Evolutionary conservation across 768 basidiomycete genomes (phyloP).

Genomic region (Nidularia pulvinata): DNA sequence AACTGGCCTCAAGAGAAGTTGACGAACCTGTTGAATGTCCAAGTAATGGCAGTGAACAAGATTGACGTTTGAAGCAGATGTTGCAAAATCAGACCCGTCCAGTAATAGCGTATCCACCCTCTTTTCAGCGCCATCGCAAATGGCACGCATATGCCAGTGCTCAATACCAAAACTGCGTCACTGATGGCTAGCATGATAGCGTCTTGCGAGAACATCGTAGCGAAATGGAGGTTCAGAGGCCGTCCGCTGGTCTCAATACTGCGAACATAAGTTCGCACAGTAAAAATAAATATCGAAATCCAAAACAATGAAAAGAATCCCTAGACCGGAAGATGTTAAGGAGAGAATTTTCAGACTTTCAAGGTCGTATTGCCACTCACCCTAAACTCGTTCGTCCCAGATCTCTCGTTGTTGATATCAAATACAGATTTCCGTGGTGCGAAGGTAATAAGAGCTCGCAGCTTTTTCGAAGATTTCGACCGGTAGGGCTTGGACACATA

Average conservation of each 20-base stretch:
- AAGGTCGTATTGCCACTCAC: slow-evolving; percentile 29
- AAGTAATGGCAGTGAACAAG: slow-evolving; percentile 73
- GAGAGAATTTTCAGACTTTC: no score
- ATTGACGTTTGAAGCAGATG: slow-evolving; percentile 77
- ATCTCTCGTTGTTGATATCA: slow-evolving; percentile 76
- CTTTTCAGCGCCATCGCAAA: slow-evolving; percentile 77
- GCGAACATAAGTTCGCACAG: slow-evolving; percentile 73
- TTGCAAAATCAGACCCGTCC: slow-evolving; percentile 75
- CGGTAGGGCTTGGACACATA: slow-evolving; percentile 79
- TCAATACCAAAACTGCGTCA: slow-evolving; percentile 78
- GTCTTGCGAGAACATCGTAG: slow-evolving; percentile 85
- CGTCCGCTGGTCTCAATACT: slow-evolving; percentile 80
- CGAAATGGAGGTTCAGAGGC: slow-evolving; percentile 79
- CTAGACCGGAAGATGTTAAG: slow-evolving; percentile 24
- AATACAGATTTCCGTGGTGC: slow-evolving; percentile 84
- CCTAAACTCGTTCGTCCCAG: slow-evolving; percentile 84
- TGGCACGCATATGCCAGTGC: slow-evolving; percentile 78
- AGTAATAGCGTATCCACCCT: slow-evolving; percentile 83
- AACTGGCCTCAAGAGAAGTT: slow-evolving; percentile 8
- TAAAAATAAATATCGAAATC: slow-evolving; percentile 84
- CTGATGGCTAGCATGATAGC: slow-evolving; percentile 80
- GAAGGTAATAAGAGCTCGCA: slow-evolving; percentile 85
- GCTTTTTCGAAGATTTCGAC: slow-evolving; percentile 70
- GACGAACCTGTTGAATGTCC: slow-evolving; percentile 83
- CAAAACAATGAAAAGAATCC: slow-evolving; percentile 98